Percentiles rank a stretch among this genome's conserved stretches.
phyloP scores from a whole-genome alignment of 2,329 filamentous ascomycete genomes.

The Ceratocystis smalleyi region DNA sequence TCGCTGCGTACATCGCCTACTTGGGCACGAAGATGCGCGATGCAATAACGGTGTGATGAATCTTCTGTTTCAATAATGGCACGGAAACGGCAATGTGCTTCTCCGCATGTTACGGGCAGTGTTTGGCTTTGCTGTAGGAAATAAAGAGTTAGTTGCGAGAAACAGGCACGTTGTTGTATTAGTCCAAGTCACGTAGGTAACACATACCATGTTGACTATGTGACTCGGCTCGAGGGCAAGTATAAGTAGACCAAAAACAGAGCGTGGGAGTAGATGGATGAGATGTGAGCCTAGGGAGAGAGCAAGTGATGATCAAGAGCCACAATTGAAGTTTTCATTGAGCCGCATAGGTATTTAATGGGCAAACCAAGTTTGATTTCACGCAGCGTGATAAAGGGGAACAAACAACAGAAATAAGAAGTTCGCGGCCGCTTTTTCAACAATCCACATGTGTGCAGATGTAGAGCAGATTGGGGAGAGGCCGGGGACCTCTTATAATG shows the following conservation, averaged over 20 bases:
- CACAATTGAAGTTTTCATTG: too few species aligned
- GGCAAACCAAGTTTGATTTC: neutral
- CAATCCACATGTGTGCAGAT: neutral
- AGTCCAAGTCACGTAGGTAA: neutral
- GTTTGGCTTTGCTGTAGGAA: neutral
- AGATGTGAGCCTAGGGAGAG: too few species aligned
- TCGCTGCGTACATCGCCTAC: conserved; percentile 8
- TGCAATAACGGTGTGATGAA: conserved; percentile 5
- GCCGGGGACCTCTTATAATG: neutral
- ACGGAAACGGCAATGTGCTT: conserved; percentile 8
- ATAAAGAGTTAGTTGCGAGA: neutral
- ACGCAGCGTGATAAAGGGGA: neutral
- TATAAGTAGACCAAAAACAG: neutral
- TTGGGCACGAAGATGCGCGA: conserved; percentile 11
- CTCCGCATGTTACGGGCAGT: neutral
- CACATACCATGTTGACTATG: neutral
- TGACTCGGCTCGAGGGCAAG: neutral
- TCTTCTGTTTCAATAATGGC: conserved; percentile 14
- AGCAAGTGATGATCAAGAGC: too few species aligned
- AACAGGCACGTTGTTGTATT: neutral
- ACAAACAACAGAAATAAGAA: neutral
- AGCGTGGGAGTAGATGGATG: too few species aligned
- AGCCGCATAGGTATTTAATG: too few species aligned
- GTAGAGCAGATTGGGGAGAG: neutral
- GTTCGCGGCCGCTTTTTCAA: neutral